Conservation (phyloP, 495 filamentous ascomycete species). For the Letharia lupina region DNA sequence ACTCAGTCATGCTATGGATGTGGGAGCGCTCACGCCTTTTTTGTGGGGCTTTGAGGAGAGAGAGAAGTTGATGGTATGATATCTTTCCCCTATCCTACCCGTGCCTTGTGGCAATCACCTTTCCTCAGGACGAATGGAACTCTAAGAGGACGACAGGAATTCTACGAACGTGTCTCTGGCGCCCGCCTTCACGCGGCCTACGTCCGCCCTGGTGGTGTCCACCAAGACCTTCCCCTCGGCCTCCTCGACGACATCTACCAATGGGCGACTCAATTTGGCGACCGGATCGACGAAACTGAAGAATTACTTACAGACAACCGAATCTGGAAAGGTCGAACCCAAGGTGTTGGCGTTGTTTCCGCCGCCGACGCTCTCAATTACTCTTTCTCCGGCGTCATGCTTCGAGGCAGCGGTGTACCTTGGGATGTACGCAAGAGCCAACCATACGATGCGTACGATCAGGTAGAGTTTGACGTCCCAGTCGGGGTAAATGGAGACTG, state of each 20-base stretch:
- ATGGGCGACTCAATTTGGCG: constrained; percentile 98
- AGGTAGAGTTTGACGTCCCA: constrained; percentile 97
- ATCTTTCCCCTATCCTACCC: neutral
- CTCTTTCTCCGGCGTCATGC: constrained; percentile 94
- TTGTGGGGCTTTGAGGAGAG: constrained; percentile 99
- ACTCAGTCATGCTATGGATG: constrained; percentile 98
- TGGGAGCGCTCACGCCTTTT: constrained; percentile 96
- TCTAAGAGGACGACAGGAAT: constrained; percentile 57
- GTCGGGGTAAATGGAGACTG: constrained; percentile 96
- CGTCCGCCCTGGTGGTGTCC: constrained; percentile 93
- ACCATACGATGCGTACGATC: constrained; percentile 94
- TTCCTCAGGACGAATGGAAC: neutral
- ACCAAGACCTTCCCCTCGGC: constrained; percentile 88
- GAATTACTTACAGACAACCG: constrained; percentile 98
- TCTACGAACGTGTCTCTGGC: constrained; percentile 98
- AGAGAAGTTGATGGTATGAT: constrained; percentile 93
- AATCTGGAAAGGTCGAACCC: constrained; percentile 92
- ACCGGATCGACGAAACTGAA: constrained; percentile 98
- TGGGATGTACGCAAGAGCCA: constrained; percentile 95
- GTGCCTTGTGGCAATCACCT: neutral
- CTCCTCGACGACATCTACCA: constrained; percentile 99
- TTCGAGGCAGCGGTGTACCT: constrained; percentile 91
- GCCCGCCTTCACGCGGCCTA: constrained; percentile 98
- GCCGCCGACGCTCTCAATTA: constrained; percentile 92
- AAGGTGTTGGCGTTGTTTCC: constrained; percentile 83